Evolutionary conservation across 208 protist genomes (phyloP).

Genomic region (Novymonas esmeraldas): DNA sequence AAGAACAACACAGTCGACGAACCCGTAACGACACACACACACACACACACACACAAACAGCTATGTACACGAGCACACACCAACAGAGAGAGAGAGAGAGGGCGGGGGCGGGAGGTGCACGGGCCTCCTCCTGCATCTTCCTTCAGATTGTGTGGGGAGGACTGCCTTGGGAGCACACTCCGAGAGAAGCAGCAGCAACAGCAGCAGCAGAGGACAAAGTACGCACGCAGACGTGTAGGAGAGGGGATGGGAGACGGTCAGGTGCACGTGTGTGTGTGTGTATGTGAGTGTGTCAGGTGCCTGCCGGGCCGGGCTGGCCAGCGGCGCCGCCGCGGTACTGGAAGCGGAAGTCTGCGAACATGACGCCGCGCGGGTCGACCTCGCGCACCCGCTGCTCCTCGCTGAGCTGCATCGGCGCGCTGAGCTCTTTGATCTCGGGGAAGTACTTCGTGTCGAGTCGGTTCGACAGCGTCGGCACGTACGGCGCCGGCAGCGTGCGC

Average conservation of each 20-base stretch:
- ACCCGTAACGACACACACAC: too few species aligned
- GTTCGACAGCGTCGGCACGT: slow-evolving; percentile 69
- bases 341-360: slow-evolving; percentile 91
- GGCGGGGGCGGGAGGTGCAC: too few species aligned
- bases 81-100: too few species aligned
- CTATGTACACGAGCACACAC: too few species aligned
- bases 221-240: not conserved
- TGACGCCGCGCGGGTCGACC: slow-evolving; percentile 81
- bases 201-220: not conserved
- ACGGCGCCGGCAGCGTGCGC: slow-evolving; percentile 60
- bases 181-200: not conserved
- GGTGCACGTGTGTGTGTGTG: too few species aligned
- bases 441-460: slow-evolving; percentile 91
- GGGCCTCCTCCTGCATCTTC: too few species aligned
- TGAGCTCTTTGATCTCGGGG: slow-evolving; percentile 72
- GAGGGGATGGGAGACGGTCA: not conserved
- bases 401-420: slow-evolving; percentile 29
- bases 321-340: slow-evolving; percentile 54
- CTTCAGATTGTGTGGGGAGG: too few species aligned
- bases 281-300: not conserved
- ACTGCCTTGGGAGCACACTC: too few species aligned
- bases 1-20: too few species aligned
- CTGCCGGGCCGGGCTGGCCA: slow-evolving; percentile 13
- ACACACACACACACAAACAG: too few species aligned
- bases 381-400: slow-evolving; percentile 68